These are phyloP conservation scores for Populus ilicifolia DNA, from an alignment of 345 rosid species.

Conservation along the genomic window DNA sequence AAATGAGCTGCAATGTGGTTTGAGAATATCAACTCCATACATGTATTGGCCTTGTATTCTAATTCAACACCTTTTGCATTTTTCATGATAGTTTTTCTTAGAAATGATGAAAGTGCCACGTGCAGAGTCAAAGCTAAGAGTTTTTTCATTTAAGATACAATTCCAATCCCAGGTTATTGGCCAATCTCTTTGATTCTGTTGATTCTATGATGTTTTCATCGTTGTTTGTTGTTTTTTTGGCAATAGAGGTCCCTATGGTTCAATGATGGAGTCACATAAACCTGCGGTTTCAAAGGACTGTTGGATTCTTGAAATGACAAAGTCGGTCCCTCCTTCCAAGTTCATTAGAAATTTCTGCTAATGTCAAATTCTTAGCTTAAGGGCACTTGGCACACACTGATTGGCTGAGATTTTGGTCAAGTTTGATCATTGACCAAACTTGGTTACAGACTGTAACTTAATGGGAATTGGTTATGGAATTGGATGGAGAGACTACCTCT, in stretches of 20 bases:
- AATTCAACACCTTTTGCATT: constrained; percentile 15
- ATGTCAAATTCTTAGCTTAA: not conserved
- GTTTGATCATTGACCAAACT: not conserved
- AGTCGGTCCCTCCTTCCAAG: not conserved
- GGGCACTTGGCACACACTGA: not conserved
- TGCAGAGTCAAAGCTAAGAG: constrained; percentile 74
- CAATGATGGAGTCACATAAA: not conserved
- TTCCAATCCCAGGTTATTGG: constrained; percentile 63
- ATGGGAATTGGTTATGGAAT: not conserved
- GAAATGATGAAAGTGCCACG: constrained; percentile 83
- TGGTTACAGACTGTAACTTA: not conserved
- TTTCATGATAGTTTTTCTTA: constrained; percentile 59
- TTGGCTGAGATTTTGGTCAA: not conserved
- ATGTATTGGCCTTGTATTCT: not conserved
- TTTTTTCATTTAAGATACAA: constrained; percentile 69
- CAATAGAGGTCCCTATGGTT: not conserved
- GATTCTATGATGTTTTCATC: constrained; percentile 12
- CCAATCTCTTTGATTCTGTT: constrained; percentile 7
- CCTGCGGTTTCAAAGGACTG: not conserved
- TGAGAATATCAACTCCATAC: not conserved
- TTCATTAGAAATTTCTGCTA: not conserved
- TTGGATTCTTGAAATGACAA: not conserved
- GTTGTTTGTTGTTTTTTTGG: constrained; percentile 1
- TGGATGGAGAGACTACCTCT: not conserved
- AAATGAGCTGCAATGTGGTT: not conserved